Conservation (phyloP, 345 rosid genomes). For the Lumnitzera littorea region DNA sequence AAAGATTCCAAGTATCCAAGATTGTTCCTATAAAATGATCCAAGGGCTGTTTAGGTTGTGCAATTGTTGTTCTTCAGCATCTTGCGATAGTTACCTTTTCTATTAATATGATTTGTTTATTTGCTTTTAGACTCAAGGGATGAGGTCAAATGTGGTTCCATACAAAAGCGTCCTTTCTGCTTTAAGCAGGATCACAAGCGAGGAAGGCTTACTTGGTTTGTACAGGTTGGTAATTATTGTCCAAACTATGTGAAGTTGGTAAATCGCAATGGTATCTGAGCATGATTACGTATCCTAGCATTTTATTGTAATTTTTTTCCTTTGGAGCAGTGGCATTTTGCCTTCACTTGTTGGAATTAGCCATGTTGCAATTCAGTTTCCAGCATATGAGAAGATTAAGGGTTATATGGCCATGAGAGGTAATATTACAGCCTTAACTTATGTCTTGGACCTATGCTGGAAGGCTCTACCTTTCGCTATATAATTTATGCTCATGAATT, state of each 20-base stretch:
- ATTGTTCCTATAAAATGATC: too few relatives aligned
- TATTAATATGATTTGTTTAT: not conserved
- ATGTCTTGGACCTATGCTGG: not conserved
- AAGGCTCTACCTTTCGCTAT: not conserved
- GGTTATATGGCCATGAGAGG: slow-evolving; percentile 63
- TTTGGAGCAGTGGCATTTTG: slow-evolving; percentile 72
- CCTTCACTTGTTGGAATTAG: slow-evolving; percentile 91
- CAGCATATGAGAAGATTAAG: slow-evolving; percentile 89
- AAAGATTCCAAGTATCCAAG: too few relatives aligned
- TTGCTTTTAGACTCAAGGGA: slow-evolving; percentile 31
- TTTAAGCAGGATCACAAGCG: slow-evolving; percentile 60
- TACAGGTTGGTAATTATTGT: slow-evolving; percentile 56
- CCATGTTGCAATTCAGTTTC: slow-evolving; percentile 97
- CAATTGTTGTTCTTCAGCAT: too few relatives aligned
- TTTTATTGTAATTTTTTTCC: slow-evolving; percentile 7
- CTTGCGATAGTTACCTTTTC: too few relatives aligned
- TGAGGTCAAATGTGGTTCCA: slow-evolving; percentile 58
- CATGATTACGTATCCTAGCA: not conserved
- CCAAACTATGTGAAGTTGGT: slow-evolving; percentile 1
- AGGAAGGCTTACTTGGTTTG: slow-evolving; percentile 87
- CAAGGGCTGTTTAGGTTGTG: too few relatives aligned
- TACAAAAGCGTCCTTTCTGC: slow-evolving; percentile 72
- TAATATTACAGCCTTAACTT: slow-evolving; percentile 18
- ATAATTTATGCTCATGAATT: slow-evolving; percentile 19
- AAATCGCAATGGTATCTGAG: not conserved